Evolutionary conservation across 2,329 filamentous ascomycete genomes (phyloP).

Genomic region (Claviceps citrina): DNA sequence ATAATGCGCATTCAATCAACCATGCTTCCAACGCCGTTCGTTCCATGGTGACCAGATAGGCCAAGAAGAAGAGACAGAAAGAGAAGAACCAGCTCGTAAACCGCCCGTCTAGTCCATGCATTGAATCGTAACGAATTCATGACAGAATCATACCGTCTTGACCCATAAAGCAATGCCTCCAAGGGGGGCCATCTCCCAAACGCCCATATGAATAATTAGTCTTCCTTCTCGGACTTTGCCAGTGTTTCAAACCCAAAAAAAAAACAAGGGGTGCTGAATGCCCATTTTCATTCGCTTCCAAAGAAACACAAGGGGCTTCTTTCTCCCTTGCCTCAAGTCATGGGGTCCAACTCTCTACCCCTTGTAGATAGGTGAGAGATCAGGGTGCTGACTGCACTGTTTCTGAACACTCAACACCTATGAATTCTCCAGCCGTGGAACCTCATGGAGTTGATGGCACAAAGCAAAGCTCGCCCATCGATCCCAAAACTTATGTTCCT

Average conservation of each 20-base stretch:
- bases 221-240: background rate
- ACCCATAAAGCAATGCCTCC: conserved; percentile 1
- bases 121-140: conserved; percentile 1
- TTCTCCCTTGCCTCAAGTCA: too few species aligned
- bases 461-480: conserved; percentile 23
- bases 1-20: conserved; percentile 2
- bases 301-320: background rate
- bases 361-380: background rate
- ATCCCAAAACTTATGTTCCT: conserved; percentile 29
- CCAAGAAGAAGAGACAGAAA: background rate
- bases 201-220: conserved; percentile 3
- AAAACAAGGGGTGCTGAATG: background rate
- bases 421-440: conserved; percentile 14
- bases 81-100: background rate
- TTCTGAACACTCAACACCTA: conserved; percentile 2
- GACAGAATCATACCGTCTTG: background rate
- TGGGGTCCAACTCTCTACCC: background rate
- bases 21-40: conserved; percentile 6
- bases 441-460: conserved; percentile 21
- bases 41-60: background rate
- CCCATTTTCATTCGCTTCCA: background rate
- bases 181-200: conserved; percentile 1
- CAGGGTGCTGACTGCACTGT: background rate
- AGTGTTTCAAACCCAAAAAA: background rate
- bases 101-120: background rate